Evolutionary conservation across 2,329 filamentous ascomycete genomes (phyloP).

Genomic region (Cladosporium velox): DNA sequence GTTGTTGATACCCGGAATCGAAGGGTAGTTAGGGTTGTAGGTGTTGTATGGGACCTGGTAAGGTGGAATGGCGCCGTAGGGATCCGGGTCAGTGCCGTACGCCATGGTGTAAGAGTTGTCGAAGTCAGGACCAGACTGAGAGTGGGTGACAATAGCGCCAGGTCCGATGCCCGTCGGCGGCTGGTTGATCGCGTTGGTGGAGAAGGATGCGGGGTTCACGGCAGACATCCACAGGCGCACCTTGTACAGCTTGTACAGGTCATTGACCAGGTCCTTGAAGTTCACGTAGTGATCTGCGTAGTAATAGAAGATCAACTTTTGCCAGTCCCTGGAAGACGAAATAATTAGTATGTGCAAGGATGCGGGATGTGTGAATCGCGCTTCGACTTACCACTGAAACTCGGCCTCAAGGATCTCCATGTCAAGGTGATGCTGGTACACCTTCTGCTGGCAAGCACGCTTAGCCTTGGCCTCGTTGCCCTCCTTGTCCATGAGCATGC

Average conservation of each 20-base stretch:
- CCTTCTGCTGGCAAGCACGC: constrained; percentile 93
- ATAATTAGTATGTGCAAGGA: neutral
- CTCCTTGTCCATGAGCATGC: constrained; percentile 89
- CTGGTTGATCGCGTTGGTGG: constrained; percentile 38
- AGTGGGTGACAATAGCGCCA: constrained; percentile 35
- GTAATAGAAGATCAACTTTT: constrained; percentile 98
- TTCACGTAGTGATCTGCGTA: constrained; percentile 98
- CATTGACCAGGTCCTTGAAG: constrained; percentile 95
- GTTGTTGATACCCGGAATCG: constrained; percentile 37
- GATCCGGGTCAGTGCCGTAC: constrained; percentile 37
- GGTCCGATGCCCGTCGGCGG: constrained; percentile 41
- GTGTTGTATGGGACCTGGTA: constrained; percentile 37
- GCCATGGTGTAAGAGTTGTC: constrained; percentile 38
- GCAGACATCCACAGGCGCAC: constrained; percentile 99
- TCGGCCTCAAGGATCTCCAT: constrained; percentile 99
- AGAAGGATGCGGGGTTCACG: constrained; percentile 93
- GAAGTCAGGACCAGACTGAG: constrained; percentile 20
- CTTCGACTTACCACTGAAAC: constrained; percentile 85
- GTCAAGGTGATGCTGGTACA: constrained; percentile 87
- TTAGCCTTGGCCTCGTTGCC: constrained; percentile 97
- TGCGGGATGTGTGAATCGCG: neutral
- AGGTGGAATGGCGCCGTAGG: constrained; percentile 38
- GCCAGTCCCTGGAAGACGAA: constrained; percentile 74
- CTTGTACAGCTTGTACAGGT: constrained; percentile 99
- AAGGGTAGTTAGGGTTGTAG: constrained; percentile 37